Conservation (phyloP, 495 filamentous ascomycete genomes). For the Saxispiralis lemnorum region DNA sequence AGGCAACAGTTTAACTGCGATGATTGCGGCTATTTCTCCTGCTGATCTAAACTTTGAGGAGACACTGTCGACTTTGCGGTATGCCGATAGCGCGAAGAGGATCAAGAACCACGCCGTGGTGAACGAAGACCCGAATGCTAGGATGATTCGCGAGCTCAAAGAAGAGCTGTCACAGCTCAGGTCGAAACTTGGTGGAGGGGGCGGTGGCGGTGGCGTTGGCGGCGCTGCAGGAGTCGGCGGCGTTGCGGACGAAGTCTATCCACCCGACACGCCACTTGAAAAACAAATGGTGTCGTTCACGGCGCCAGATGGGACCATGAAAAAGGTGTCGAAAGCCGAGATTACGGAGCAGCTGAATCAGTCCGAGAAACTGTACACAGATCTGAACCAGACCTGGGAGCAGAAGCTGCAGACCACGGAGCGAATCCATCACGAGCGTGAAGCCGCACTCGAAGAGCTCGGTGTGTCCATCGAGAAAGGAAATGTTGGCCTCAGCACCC, state of each 20-base stretch:
- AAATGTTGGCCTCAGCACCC: slow-evolving; percentile 84
- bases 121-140: slow-evolving; percentile 95
- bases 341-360: slow-evolving; percentile 92
- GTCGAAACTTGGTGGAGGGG: slow-evolving; percentile 54
- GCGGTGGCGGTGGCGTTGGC: slow-evolving; percentile 24
- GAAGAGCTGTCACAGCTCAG: slow-evolving; percentile 79
- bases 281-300: slow-evolving; percentile 93
- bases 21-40: slow-evolving; percentile 97
- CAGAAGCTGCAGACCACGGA: slow-evolving; percentile 90
- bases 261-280: slow-evolving; percentile 78
- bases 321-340: slow-evolving; percentile 94
- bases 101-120: slow-evolving; percentile 99
- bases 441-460: slow-evolving; percentile 85
- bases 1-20: slow-evolving; percentile 97
- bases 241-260: slow-evolving; percentile 60
- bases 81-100: slow-evolving; percentile 92
- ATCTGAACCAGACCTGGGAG: slow-evolving; percentile 98
- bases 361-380: slow-evolving; percentile 86
- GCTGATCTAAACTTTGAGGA: slow-evolving; percentile 99
- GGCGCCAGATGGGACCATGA: slow-evolving; percentile 65
- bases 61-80: slow-evolving; percentile 83
- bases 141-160: slow-evolving; percentile 96
- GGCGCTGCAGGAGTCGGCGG: not conserved
- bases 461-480: slow-evolving; percentile 98
- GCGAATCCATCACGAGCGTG: slow-evolving; percentile 90